phyloP scores from a whole-genome alignment of 371 early-diverging fungal genomes.

The Amoeboaphelidium occidentale region DNA sequence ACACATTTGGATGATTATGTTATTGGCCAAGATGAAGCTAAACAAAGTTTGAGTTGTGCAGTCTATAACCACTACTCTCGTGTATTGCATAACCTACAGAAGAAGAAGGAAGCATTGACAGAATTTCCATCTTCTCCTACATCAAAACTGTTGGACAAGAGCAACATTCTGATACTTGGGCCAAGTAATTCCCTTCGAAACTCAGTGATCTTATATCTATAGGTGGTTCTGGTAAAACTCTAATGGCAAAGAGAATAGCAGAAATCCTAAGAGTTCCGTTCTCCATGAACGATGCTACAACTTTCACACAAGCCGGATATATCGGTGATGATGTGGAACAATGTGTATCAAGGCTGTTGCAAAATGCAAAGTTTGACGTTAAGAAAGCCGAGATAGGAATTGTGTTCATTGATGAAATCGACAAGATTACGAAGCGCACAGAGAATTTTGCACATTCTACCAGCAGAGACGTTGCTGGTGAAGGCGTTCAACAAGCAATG shows the following conservation, averaged over 20 bases:
- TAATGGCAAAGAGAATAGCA: conserved; percentile 58
- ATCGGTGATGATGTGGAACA: conserved; percentile 82
- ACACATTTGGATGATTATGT: conserved; percentile 57
- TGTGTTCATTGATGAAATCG: conserved; percentile 80
- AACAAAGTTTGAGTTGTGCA: conserved; percentile 55
- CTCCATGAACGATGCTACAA: conserved; percentile 76
- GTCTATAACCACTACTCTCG: conserved; percentile 66
- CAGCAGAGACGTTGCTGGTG: conserved; percentile 56
- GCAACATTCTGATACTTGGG: conserved; percentile 60
- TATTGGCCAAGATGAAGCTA: conserved; percentile 63
- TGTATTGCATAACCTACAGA: conserved; percentile 29
- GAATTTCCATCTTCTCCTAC: conserved; percentile 8
- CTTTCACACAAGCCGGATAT: conserved; percentile 77
- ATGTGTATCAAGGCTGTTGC: conserved; percentile 55
- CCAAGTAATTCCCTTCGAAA: conserved; percentile 14
- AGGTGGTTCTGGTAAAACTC: conserved; percentile 34
- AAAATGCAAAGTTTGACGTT: conserved; percentile 65
- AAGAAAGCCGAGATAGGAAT: conserved; percentile 63
- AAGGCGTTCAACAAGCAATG: conserved; percentile 73
- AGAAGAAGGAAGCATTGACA: not conserved
- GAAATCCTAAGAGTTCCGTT: conserved; percentile 66
- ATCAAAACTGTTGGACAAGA: conserved; percentile 38
- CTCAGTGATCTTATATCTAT: too few species aligned
- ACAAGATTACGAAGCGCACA: conserved; percentile 10
- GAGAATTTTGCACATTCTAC: conserved; percentile 24